phyloP scores from a whole-genome alignment of 805 yeast species.

The Myxozyma lipomycoides region DNA sequence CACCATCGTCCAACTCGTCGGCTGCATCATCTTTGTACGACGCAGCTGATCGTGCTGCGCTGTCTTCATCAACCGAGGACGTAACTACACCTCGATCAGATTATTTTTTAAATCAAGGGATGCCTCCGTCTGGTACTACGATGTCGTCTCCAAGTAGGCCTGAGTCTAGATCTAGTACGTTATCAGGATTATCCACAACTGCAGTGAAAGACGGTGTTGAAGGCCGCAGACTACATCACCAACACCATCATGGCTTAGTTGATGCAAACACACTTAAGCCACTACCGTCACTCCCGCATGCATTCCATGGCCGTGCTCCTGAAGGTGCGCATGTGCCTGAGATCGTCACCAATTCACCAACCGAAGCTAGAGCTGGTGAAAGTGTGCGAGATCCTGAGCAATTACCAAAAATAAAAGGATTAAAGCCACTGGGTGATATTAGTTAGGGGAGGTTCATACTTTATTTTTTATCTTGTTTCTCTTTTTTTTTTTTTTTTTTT shows the following conservation, averaged over 20 bases:
- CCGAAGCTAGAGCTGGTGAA: no score
- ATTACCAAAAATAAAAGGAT: no score
- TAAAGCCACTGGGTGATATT: no score
- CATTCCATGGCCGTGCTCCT: neutral
- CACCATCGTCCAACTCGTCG: neutral
- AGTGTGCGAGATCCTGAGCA: no score
- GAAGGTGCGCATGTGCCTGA: no score
- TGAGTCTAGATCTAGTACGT: conserved; percentile 53
- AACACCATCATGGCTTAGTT: neutral
- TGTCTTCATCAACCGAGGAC: neutral
- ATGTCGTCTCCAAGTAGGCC: conserved; percentile 39
- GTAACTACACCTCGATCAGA: neutral
- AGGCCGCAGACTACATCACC: conserved; percentile 45
- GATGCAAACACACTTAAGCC: neutral
- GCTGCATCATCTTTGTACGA: neutral
- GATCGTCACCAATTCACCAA: no score
- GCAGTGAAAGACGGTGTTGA: conserved; percentile 74
- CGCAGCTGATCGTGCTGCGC: neutral
- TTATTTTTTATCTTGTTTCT: no score
- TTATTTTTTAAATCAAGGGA: neutral
- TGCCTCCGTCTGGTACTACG: neutral
- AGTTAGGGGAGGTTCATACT: no score
- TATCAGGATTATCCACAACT: conserved; percentile 63
- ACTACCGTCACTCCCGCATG: neutral
- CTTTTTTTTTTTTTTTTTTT: no score